Conservation (phyloP, 441 rosid species). For the Erodium moschatum region DNA sequence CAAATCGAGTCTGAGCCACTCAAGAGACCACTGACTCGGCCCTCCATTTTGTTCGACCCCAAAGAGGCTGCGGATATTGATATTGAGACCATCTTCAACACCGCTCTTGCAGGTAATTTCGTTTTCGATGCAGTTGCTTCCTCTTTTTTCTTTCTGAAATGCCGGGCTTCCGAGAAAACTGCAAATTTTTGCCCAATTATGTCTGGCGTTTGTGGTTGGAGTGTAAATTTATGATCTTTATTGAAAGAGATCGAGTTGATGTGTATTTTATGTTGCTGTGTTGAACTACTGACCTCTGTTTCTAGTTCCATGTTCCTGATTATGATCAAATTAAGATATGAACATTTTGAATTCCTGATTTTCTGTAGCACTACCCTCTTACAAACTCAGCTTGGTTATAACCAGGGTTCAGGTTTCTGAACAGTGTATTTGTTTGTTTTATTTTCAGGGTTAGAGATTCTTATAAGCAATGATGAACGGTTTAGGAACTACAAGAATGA, state of each 20-base stretch:
- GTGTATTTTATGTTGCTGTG: not conserved
- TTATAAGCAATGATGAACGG: constrained; percentile 54
- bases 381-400: not conserved
- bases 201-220: not conserved
- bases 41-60: constrained; percentile 47
- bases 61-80: constrained; percentile 78
- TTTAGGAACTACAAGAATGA: constrained; percentile 52
- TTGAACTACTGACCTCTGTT: not conserved
- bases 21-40: constrained; percentile 53
- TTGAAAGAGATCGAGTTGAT: not conserved
- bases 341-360: not conserved
- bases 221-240: not conserved
- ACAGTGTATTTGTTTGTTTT: not conserved
- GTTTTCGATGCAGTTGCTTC: not conserved
- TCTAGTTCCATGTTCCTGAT: not conserved
- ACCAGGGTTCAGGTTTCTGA: not conserved
- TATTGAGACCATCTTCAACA: constrained; percentile 47
- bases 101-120: constrained; percentile 57
- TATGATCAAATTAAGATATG: not conserved
- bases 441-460: constrained; percentile 74
- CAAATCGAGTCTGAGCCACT: constrained; percentile 45
- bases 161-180: not conserved
- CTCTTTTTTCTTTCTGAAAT: not conserved
- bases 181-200: not conserved
- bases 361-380: not conserved